phyloP scores from a whole-genome alignment of 768 basidiomycete species.

The Boletus speciosus region DNA sequence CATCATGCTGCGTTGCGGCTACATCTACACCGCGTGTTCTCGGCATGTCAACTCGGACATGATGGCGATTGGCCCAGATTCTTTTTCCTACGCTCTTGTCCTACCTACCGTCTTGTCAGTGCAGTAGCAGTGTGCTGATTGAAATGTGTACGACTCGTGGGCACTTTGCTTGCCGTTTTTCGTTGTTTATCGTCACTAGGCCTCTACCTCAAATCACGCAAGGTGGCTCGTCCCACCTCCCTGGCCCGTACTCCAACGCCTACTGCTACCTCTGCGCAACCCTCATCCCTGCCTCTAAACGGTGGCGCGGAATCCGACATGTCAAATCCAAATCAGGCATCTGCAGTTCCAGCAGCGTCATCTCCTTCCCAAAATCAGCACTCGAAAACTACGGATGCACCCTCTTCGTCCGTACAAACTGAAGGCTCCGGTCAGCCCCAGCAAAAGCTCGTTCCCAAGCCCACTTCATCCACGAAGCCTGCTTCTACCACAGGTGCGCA shows the following conservation, averaged over 20 bases:
- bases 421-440: conserved; percentile 25
- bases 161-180: conserved; percentile 32
- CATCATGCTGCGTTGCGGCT: conserved; percentile 32
- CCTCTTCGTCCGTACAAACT: conserved; percentile 24
- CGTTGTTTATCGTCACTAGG: conserved; percentile 47
- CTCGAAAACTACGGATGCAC: conserved; percentile 29
- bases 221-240: conserved; percentile 67
- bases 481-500: conserved; percentile 31
- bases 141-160: conserved; percentile 39
- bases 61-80: conserved; percentile 34
- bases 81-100: conserved; percentile 31
- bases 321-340: conserved; percentile 36
- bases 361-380: conserved; percentile 31
- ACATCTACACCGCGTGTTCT: conserved; percentile 34
- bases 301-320: conserved; percentile 34
- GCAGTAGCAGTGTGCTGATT: conserved; percentile 38
- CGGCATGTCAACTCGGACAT: conserved; percentile 32
- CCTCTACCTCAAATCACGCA: conserved; percentile 81
- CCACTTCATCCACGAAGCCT: conserved; percentile 27
- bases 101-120: conserved; percentile 33
- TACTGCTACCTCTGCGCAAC: conserved; percentile 30
- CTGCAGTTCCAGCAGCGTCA: conserved; percentile 28
- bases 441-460: conserved; percentile 26
- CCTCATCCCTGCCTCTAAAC: conserved; percentile 33
- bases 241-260: conserved; percentile 43